Base-by-base conservation (phyloP, 2,329 filamentous ascomycete species). In the Fusarium anthophilum region DNA sequence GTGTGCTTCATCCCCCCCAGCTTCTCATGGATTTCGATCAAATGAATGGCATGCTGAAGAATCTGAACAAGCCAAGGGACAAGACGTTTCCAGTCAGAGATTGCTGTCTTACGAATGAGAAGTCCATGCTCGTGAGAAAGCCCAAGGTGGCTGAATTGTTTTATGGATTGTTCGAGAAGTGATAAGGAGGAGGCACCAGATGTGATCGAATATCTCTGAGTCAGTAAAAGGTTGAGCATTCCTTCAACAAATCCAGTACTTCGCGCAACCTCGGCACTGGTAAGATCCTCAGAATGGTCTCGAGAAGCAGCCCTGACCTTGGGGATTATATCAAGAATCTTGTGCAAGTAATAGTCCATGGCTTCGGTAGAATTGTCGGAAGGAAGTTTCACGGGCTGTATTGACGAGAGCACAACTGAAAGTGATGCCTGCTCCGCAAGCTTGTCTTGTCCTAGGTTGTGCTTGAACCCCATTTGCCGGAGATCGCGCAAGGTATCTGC, bases 231-330 rank as follows among this genome's bases (percentile, higher is more conserved):
- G 67, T 92, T 87, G 37, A 98, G 85, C 67, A 98, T 87, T 32
- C 95, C 94, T 80, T 99, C 96, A n/a, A 98, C 85, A 73, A 94
- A 94, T 0, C 94, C 94, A 55, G 93, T 88, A 80, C 94, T 95
- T 78, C 95, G 89, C 47, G 89, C 88, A 13, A 96, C 89, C 76
- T 98, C 94, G 14, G 94, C 92, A 47, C 91, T 88, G 50, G 93
- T 97, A 44, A 99, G 84, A 73, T 99, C 97, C 43, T 94, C 92
- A 2, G 93, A 94, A 81, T 97, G 94, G 57, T 94, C 91, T 72
- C 91, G 87, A 15, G 90, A 86, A 37, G 91, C 87, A 47, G 89
- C 86, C 77, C 96, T 90, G 56, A 93, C 89, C 74, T 88, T 88
- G 22, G 92, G 89, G 74, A 93, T 90, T 18, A 95, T 81, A 79